Conservation (phyloP, 768 basidiomycete species). For the Tulasnella sp. region DNA sequence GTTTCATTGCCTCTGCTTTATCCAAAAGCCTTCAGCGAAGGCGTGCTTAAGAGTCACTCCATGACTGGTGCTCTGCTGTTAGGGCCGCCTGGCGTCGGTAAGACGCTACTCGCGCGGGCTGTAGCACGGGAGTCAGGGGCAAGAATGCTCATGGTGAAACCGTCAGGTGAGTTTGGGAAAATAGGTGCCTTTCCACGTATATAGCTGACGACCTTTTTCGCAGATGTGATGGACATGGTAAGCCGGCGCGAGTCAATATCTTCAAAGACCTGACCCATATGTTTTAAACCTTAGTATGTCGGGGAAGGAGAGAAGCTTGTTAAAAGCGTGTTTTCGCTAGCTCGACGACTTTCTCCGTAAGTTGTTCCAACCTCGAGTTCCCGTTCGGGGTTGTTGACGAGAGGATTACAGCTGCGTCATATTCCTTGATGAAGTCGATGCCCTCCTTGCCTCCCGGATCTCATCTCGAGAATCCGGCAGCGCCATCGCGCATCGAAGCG, state of each 20-base stretch:
- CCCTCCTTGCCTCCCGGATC: conserved; percentile 79
- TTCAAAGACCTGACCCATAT: conserved; percentile 6
- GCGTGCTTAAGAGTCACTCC: conserved; percentile 82
- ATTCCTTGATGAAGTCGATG: conserved; percentile 92
- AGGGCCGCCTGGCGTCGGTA: conserved; percentile 85
- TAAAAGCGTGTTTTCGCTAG: conserved; percentile 78
- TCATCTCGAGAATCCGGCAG: conserved; percentile 70
- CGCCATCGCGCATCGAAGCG: conserved; percentile 67
- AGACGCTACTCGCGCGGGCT: conserved; percentile 82
- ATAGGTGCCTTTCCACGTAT: background rate
- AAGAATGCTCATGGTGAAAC: conserved; percentile 82
- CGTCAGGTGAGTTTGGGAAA: conserved; percentile 38
- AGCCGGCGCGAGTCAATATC: conserved; percentile 22
- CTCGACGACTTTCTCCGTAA: conserved; percentile 66
- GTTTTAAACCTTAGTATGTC: conserved; percentile 52
- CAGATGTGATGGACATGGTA: conserved; percentile 93
- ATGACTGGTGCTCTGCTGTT: conserved; percentile 89
- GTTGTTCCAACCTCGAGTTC: background rate
- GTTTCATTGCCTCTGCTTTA: conserved; percentile 83
- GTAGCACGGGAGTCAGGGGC: conserved; percentile 91
- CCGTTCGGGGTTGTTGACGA: background rate
- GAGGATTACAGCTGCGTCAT: conserved; percentile 54
- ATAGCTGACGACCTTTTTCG: background rate
- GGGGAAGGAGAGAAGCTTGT: conserved; percentile 89
- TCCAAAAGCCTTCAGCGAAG: conserved; percentile 78